Evolutionary conservation across 164 flowering plant species (phyloP).

Genomic region (Berberis thunbergii): DNA sequence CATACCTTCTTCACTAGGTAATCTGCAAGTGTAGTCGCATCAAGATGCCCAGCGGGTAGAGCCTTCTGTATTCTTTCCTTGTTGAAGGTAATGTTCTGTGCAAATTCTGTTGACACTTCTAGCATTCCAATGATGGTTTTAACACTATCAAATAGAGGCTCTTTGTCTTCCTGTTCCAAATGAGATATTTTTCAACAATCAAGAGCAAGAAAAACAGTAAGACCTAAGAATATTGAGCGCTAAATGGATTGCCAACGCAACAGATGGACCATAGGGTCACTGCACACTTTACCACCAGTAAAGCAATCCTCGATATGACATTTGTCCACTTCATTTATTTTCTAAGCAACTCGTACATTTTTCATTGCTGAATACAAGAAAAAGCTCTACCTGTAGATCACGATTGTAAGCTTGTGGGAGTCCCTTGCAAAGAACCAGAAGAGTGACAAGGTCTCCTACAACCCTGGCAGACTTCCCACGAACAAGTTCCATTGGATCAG

Average conservation of each 20-base stretch:
- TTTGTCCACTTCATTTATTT: too few relatives aligned
- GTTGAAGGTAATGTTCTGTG: conserved; percentile 81
- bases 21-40: conserved; percentile 99
- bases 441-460: conserved; percentile 72
- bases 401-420: conserved; percentile 97
- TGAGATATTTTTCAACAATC: neutral
- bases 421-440: conserved; percentile 95
- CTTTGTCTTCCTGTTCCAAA: conserved; percentile 85
- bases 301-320: neutral
- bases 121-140: conserved; percentile 86
- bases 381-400: conserved; percentile 69
- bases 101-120: conserved; percentile 94
- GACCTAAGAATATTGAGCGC: too few relatives aligned
- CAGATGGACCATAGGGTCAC: too few relatives aligned
- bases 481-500: conserved; percentile 99
- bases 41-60: conserved; percentile 95
- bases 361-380: neutral
- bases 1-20: conserved; percentile 87
- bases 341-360: neutral
- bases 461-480: conserved; percentile 98
- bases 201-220: neutral
- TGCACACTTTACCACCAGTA: neutral
- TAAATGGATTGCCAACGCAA: too few relatives aligned
- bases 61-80: conserved; percentile 58
- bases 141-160: conserved; percentile 90